Conservation (phyloP, 2,329 filamentous ascomycete genomes). For the Ceratocystis destructans region DNA sequence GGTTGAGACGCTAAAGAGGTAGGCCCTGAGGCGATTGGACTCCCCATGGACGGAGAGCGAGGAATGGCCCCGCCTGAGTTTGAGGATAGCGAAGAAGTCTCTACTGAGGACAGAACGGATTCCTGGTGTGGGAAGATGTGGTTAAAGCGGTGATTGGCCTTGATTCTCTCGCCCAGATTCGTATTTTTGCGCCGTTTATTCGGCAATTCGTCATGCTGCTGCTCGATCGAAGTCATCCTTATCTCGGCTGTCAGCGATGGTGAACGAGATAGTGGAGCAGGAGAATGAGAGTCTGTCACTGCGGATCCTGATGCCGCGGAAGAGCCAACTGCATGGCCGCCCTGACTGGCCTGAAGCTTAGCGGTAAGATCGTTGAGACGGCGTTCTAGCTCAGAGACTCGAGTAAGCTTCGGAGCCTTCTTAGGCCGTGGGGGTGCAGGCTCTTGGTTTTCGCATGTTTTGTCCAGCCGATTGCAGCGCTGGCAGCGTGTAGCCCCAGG, state of each 20-base stretch:
- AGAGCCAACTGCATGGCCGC: background rate
- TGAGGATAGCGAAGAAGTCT: background rate
- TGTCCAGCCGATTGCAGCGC: slow-evolving; percentile 36
- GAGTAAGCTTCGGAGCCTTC: slow-evolving; percentile 34
- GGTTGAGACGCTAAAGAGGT: background rate
- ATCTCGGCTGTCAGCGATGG: background rate
- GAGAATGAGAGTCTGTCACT: background rate
- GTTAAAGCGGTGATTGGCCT: background rate
- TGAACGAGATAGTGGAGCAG: background rate
- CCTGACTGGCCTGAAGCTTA: slow-evolving; percentile 25
- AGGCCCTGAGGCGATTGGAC: background rate
- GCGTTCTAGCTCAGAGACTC: slow-evolving; percentile 38
- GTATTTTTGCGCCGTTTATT: background rate
- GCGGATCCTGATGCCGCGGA: background rate
- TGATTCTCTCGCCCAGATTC: background rate
- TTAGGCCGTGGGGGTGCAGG: slow-evolving; percentile 36
- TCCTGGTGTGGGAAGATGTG: slow-evolving; percentile 7
- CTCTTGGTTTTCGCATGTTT: slow-evolving; percentile 34
- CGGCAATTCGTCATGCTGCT: background rate
- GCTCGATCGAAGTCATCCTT: background rate
- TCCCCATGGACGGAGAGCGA: background rate
- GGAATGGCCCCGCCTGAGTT: background rate
- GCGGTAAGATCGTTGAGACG: slow-evolving; percentile 37
- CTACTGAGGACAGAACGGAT: background rate
- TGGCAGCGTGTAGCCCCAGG: slow-evolving; percentile 32